Evolutionary conservation across 768 basidiomycete species (phyloP), one percentile per base, ranked within the genome.

Genomic region (Boletus coccyginus): DNA sequence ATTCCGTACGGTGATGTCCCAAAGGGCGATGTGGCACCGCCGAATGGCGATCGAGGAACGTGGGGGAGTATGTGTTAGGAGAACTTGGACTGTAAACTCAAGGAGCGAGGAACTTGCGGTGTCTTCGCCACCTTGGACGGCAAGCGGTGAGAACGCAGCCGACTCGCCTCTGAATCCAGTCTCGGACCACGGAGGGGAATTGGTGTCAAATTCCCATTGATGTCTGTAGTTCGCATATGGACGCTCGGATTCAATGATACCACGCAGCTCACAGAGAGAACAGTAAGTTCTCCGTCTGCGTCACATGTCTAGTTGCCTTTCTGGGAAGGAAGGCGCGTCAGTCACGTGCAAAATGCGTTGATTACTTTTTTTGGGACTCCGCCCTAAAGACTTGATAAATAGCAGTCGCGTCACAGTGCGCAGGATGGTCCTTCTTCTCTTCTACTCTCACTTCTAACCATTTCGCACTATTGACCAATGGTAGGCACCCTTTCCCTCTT

Each of bases 71-170:
- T 13, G 85, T 83, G 61, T 88, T 93, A 10, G 93, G 95, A 3
- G 94, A 96, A 58, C 90, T 21, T 21, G 21, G 21, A 21, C 21
- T 2, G 21, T 21, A 21, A 1, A 21, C 21, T 21, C 21, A 21
- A 80, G 76, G 63, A 88, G 85, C 41, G 78, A 81, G 79, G 90
- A 94, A 58, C 79, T 85, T 9, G 87, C 80, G 0, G 85, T 80
- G 59, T 93, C 93, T 62, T 97, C 95, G 52, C 89, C 89, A 41
- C 85, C 88, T 60, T 87, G 91, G 58, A 87, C 86, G 31, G 91
- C 92, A 35, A 98, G 82, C 0, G 95, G 96, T n/a, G 95, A 97
- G 81, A 98, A 98, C 0, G 92, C 85, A 7, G 94, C 90, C 3
- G 88, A 81, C 53, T 93, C 92, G 50, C 91, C 92, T 66, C 87